Conservation (phyloP, 2,329 filamentous ascomycete genomes). For the Fusarium anthophilum region DNA sequence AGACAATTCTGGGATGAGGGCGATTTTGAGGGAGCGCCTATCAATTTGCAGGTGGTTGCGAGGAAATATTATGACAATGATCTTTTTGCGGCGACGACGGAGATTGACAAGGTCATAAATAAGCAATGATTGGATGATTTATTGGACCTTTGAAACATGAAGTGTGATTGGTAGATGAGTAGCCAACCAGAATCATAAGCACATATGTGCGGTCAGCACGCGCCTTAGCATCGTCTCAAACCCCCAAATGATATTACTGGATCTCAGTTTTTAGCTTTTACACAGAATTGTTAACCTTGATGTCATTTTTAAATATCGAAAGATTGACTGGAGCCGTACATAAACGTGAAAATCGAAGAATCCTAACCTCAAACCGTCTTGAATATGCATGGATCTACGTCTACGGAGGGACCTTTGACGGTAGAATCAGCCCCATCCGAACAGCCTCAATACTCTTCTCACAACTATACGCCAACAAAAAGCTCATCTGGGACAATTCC, state of each 20-base stretch:
- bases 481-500: no score
- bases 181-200: background rate
- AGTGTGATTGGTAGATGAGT: background rate
- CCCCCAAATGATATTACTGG: fast-evolving
- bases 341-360: no score
- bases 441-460: no score
- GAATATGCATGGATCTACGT: no score
- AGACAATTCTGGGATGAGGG: slow-evolving; percentile 46
- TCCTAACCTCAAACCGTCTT: no score
- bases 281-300: no score
- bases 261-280: fast-evolving
- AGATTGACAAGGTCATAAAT: background rate
- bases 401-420: no score
- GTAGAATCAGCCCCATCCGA: no score
- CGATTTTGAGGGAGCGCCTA: slow-evolving; percentile 48
- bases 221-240: fast-evolving
- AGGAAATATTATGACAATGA: slow-evolving; percentile 47
- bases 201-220: background rate
- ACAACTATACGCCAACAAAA: no score
- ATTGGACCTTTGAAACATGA: background rate
- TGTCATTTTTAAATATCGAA: no score
- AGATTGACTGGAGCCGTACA: no score
- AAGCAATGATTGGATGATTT: background rate
- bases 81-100: background rate
- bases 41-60: slow-evolving; percentile 48